A percentile compares a stretch with the other conserved stretches of the same genome.
Evolutionary conservation across 2,329 filamentous ascomycete species (phyloP).

Genomic region (Verruconis gallopava): DNA sequence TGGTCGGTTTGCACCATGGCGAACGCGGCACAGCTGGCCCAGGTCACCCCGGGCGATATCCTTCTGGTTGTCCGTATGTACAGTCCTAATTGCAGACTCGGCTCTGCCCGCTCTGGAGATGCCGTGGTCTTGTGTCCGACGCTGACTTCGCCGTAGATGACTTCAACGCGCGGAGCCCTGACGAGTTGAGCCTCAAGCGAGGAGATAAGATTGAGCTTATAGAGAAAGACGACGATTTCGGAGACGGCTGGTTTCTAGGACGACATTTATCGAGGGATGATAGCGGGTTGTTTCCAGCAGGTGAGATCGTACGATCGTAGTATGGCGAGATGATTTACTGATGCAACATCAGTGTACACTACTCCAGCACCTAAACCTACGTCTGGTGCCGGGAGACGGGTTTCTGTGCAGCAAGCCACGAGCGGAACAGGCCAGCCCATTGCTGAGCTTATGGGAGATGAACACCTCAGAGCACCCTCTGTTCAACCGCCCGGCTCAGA

Average conservation of each 20-base stretch:
- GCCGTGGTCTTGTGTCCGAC: constrained; percentile 4
- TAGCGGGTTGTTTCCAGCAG: constrained; percentile 72
- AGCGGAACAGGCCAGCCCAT: background rate
- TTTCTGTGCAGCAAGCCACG: constrained; percentile 2
- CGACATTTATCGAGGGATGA: constrained; percentile 60
- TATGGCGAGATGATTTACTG: constrained; percentile 12
- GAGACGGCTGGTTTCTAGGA: constrained; percentile 74
- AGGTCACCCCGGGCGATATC: constrained; percentile 42
- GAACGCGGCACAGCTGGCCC: background rate
- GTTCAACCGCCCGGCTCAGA: constrained; percentile 8
- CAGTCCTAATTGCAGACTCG: background rate
- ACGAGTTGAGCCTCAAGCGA: constrained; percentile 80
- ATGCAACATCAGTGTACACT: constrained; percentile 42
- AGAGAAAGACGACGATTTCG: constrained; percentile 78
- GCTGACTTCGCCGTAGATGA: constrained; percentile 51
- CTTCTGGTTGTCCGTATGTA: constrained; percentile 58
- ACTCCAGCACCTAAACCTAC: constrained; percentile 40
- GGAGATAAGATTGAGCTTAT: constrained; percentile 74
- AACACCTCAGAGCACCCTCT: constrained; percentile 4
- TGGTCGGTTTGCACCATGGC: no score
- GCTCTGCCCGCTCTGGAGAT: background rate
- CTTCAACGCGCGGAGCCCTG: constrained; percentile 79
- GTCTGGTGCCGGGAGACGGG: constrained; percentile 7
- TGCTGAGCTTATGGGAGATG: background rate
- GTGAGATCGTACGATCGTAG: constrained; percentile 33